Evolutionary conservation across 495 filamentous ascomycete species (phyloP).

Genomic region (Pyrenula aspistea): DNA sequence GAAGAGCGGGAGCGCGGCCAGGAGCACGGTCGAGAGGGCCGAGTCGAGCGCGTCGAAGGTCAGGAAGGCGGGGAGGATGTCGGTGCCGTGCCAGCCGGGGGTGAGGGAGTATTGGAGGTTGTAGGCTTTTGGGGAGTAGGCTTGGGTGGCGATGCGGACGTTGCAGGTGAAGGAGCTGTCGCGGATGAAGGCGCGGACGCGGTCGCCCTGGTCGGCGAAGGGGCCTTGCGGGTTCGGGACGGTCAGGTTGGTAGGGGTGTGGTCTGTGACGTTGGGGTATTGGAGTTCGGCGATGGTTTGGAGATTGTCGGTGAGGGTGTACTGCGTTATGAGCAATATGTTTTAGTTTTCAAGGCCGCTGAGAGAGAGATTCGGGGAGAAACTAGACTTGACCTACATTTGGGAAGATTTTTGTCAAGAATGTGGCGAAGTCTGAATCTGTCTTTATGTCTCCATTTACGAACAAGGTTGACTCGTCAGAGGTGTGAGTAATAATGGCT

Average conservation of each 20-base stretch:
- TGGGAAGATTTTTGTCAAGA: constrained; percentile 3
- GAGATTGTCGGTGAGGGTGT: constrained; percentile 18
- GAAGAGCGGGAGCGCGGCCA: constrained; percentile 15
- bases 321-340: constrained; percentile 9
- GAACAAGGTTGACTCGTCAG: constrained; percentile 26
- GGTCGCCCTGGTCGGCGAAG: constrained; percentile 19
- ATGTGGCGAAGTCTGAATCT: constrained; percentile 38
- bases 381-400: background rate
- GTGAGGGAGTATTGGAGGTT: constrained; percentile 25
- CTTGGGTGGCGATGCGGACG: constrained; percentile 20
- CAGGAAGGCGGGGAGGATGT: constrained; percentile 23
- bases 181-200: constrained; percentile 18
- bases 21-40: constrained; percentile 2
- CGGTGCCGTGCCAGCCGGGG: constrained; percentile 20
- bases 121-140: constrained; percentile 16
- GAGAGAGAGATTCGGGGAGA: background rate
- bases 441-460: constrained; percentile 31
- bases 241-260: constrained; percentile 4
- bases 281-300: constrained; percentile 14
- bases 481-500: constrained; percentile 25
- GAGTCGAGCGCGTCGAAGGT: constrained; percentile 6
- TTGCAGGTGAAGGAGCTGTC: constrained; percentile 28
- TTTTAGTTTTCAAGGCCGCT: background rate
- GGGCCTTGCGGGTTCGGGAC: background rate
- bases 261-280: constrained; percentile 20